Base-by-base conservation (phyloP, 106 monocot species). In the Acorus calamus region DNA sequence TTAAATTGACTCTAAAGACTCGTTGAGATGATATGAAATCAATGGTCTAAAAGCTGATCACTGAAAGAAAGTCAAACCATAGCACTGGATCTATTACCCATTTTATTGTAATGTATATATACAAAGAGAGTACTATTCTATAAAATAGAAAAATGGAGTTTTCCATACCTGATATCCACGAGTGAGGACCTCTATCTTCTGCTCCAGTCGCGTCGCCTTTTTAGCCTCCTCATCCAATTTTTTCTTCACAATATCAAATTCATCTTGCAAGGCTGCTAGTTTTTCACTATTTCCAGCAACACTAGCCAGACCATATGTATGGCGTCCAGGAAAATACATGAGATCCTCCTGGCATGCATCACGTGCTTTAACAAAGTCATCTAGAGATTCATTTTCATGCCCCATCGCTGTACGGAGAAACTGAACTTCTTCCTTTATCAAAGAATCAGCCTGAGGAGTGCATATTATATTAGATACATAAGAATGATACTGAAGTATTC, bases 301-400 rank as follows among this genome's bases (percentile, higher is more conserved):
- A 65, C 86, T 96, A 4, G 84, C 84, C 61, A 87, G 80, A 60
- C 90, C 91, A 75, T 80, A 96, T 42, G 71, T 84, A 49, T 60
- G 72, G 4, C 80, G 91, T 67, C 73, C 59, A 44, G 96, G 96
- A 64, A 91, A 83, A 56, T 78, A 91, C 84, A 96, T 87, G 57
- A 96, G 82, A 64, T 96, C 96, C 14, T 96, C 96, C 69, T 77
- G 84, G 78, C 96, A 96, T 71, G 90, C 82, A 82, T 85, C 96
- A 53, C 60, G 87, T 56, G 90, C 90, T 74, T 76, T 90, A 12
- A 91, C 76, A 77, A 96, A 96, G 70, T 96, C 87, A 71, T 96
- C 96, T 64, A 90, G 69, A 44, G 96, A 79, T 42, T 87, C 96
- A 57, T 74, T 78, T 57, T 96, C 90, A 77, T 96, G 90, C 2